Base-by-base conservation (phyloP, 176 grass and related monocot species). In the Coix lacrymajobi region DNA sequence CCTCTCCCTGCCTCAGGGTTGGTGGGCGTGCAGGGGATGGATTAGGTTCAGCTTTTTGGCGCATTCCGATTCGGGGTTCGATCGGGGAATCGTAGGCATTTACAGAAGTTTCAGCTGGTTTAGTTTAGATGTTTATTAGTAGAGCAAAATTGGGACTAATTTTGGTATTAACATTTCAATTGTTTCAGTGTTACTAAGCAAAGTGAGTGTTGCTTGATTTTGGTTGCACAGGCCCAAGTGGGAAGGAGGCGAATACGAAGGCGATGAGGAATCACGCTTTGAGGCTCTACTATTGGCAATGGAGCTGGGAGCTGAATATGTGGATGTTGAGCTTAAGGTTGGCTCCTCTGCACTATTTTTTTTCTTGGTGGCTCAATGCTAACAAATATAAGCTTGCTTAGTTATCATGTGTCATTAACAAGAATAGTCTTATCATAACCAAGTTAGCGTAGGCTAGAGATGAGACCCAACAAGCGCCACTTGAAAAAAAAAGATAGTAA, bases 301-400 rank as follows among this genome's bases (percentile, higher is more conserved):
- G 85, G 89, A 99, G 85, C 71, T 99, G 44, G 93, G 97, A 56
- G 97, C 93, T 75, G 97, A 99, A 80, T 96, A 94, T 65, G 80
- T 99, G 58, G 97, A 99, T 66, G 87, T 99, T 30, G 97, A 99
- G 73, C 86, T 96, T 65, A 99, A 99, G 93, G 97, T 99, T 81
- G 22, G 51, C 11, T 73, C 76, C 6, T 17, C 34, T 29, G 25
- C 24, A 15, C 5, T 30, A 7, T 29, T 14, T 13, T 46, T 5
- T 15, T 16, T 63, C 28, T 60, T 60, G 3, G 26, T 14, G 25
- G 26, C 4, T 16, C 14, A 30, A 28, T 30, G 5, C 12, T 0
- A 0, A 63, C 13, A 31, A 63, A 63, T 62, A 14, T 31, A 63
- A 63, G 22, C 25, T 62, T 25, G 54, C 3, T 25, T 58, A 3